Evolutionary conservation across 1,284 basidiomycete species (phyloP).

Genomic region (Tilletia horrida): DNA sequence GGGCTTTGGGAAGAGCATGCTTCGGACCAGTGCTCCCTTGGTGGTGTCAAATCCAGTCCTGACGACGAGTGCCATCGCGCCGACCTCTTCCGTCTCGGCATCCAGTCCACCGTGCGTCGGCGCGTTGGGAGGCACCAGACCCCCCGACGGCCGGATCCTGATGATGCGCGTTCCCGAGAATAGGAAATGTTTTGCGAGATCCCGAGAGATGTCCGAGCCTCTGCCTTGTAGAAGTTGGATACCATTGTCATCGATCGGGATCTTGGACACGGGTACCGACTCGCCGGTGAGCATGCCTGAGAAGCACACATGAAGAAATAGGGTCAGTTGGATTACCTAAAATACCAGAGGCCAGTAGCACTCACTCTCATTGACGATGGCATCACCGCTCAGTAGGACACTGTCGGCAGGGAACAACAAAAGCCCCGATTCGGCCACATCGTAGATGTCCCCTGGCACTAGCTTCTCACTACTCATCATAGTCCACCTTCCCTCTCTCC

Average conservation of each 20-base stretch:
- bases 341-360: neutral
- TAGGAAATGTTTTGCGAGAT: constrained; percentile 79
- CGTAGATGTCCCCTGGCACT: constrained; percentile 89
- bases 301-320: neutral
- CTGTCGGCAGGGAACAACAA: constrained; percentile 83
- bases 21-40: constrained; percentile 89
- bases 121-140: constrained; percentile 10
- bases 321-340: neutral
- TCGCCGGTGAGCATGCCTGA: constrained; percentile 86
- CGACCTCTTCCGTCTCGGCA: constrained; percentile 30
- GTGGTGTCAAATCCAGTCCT: constrained; percentile 95
- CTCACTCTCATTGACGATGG: constrained; percentile 88
- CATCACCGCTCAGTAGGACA: constrained; percentile 87
- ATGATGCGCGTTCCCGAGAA: constrained; percentile 91
- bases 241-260: constrained; percentile 60
- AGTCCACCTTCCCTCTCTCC: constrained; percentile 63
- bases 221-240: constrained; percentile 39
- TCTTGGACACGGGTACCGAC: constrained; percentile 86
- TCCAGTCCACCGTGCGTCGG: constrained; percentile 11
- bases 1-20: constrained; percentile 98
- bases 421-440: constrained; percentile 74
- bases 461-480: constrained; percentile 71
- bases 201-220: constrained; percentile 61
- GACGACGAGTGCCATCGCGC: constrained; percentile 81
- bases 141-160: constrained; percentile 64